Base-by-base conservation (phyloP, 768 basidiomycete species). In the Hericium rajendrae region DNA sequence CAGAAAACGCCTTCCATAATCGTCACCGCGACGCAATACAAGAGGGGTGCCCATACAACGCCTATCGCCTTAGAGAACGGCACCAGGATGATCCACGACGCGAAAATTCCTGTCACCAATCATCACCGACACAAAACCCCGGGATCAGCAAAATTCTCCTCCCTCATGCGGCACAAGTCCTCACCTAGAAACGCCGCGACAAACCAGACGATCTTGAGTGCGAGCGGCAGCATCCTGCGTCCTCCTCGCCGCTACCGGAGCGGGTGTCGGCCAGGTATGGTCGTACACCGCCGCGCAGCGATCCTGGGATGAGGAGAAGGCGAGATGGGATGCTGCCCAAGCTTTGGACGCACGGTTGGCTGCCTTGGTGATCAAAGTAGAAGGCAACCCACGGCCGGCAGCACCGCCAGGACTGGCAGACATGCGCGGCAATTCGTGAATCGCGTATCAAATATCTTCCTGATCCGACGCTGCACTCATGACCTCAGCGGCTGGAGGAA, bases 1-100 rank as follows among this genome's bases (percentile, higher is more conserved):
- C 80, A 83, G 63, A 86, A 84, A 9, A 76, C 70, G 2, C 74
- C 76, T 59, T 87, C 78, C 58, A 84, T 64, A 6, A 80, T 51
- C 1, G 81, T 78, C 54, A 78, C 75, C 32, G 77, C 78, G 46
- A 78, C 38, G 56, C 74, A 75, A 64, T 82, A 86, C 11, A 73
- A 49, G 16, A 77, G 53, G 3, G 79, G 74, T 0, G 73, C 73
- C 80, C 84, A 83, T 66, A 68, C 72, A 8, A 74, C 71, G 20
- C 70, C 70, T 11, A 77, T 69, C 10, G 70, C 71, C 11, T 71
- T 70, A 18, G 77, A 72, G 61, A 83, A 81, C 1, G 74, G 69
- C 46, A 70, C 68, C 13, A 81, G 62, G 6, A 77, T 75, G 18
- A 74, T 58, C 77, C 80, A 80, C 4, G 61, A 54, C 16, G 56